These are phyloP conservation scores for Lolium rigidum DNA, from an alignment of 176 grass and related monocot genomes.

Conservation along the genomic window DNA sequence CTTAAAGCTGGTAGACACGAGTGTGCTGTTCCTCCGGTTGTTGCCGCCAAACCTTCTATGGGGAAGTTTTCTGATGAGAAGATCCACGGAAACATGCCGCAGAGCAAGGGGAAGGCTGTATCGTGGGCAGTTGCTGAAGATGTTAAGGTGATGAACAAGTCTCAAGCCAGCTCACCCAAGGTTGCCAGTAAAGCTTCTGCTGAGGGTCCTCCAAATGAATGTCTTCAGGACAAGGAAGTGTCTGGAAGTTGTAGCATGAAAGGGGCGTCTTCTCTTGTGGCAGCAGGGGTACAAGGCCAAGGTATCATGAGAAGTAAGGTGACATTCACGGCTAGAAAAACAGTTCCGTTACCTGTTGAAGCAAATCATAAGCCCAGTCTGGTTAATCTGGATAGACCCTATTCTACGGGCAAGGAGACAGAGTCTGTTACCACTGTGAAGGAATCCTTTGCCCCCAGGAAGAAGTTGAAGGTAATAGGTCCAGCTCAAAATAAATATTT, in stretches of 20 bases:
- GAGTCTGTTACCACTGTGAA: conserved; percentile 14
- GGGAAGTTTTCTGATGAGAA: background rate
- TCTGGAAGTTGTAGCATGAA: conserved; percentile 27
- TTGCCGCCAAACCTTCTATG: background rate
- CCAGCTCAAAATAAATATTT: conserved; percentile 7
- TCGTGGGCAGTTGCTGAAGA: conserved; percentile 23
- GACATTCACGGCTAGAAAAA: conserved; percentile 23
- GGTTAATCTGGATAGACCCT: background rate
- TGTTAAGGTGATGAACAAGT: conserved; percentile 4
- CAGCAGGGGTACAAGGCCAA: background rate
- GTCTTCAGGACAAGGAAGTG: background rate
- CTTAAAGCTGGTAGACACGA: background rate
- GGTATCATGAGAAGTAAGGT: background rate
- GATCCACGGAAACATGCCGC: background rate
- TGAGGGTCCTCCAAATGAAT: conserved; percentile 17
- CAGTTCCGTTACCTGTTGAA: background rate
- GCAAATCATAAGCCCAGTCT: conserved; percentile 23
- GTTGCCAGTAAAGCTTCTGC: conserved; percentile 23
- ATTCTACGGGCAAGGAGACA: conserved; percentile 5
- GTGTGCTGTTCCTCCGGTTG: background rate
- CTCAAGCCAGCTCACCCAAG: background rate
- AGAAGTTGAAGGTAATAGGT: conserved; percentile 42
- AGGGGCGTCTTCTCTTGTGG: background rate
- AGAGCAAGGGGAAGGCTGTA: background rate
- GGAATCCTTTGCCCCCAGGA: conserved; percentile 9